Evolutionary conservation across 352 stramenopile genomes (phyloP), one percentile per base, ranked within the genome.

Genomic region (Pythium phragmitis): DNA sequence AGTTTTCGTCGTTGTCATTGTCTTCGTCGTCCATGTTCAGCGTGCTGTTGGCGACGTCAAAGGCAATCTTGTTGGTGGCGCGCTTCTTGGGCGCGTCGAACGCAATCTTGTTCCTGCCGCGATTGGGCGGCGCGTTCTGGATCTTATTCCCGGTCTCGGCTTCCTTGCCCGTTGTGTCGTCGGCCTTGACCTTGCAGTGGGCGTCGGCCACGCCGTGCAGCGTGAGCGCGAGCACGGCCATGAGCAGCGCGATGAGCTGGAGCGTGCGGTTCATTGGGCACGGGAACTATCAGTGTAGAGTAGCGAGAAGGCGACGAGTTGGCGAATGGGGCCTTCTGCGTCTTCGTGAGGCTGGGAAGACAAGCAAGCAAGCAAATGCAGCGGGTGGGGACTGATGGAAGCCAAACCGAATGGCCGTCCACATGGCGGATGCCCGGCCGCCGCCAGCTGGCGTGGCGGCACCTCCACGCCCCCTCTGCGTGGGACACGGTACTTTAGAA

Each of bases 111-210:
- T 79, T 74, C 49, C 34, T 74, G 42, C 72, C 14, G 46, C 72
- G 72, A 50, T 74, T 72, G 43, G 13, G 52, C 4, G 68, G 65
- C 36, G 68, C 60, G 28, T 56, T 61, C 41, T 74, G 63, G 60
- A 77, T 75, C 54, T 77, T 75, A 68, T 77, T 77, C 53, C 33
- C 33, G 21, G 21, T 21, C 21, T 68, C 58, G 37, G 51, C 53
- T 14, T 73, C 67, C 5, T 61, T 63, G 34, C 55, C 60, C 1
- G 47, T 42, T 23, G 45, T 28, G 41, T 59, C 56, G 30, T 76
- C 65, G 14, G 63, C 49, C 65, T 78, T 78, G 60, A 72, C 64
- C 41, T 70, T 73, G 54, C 71, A 78, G 14, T 57, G 57, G 12
- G 71, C 71, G 49, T 78, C 64, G 1, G 58, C 58, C n/a, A 51